A percentile compares a stretch with the other conserved stretches of the same genome.
Evolutionary conservation across 768 basidiomycete species (phyloP).

Genomic region (Lentinula lateritia): DNA sequence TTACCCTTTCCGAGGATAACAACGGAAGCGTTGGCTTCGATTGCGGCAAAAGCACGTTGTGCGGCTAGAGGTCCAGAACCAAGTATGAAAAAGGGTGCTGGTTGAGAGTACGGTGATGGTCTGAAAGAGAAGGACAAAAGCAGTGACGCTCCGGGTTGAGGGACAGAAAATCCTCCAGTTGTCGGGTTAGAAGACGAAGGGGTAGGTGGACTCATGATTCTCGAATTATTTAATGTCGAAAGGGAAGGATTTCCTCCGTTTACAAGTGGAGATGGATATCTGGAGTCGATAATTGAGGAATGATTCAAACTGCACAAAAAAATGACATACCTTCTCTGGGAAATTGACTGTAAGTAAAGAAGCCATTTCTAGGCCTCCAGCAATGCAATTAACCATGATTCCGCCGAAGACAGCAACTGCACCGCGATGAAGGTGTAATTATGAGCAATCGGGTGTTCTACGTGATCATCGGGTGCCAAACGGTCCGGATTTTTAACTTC

Average conservation of each 20-base stretch:
- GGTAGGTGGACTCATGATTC: too few species aligned
- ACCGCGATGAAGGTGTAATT: neutral
- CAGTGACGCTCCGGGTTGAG: constrained; percentile 65
- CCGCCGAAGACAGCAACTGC: neutral
- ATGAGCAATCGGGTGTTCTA: neutral
- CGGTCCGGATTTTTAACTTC: too few species aligned
- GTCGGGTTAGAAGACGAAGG: constrained; percentile 5
- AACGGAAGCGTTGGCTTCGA: constrained; percentile 76
- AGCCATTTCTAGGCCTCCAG: neutral
- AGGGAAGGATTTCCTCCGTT: too few species aligned
- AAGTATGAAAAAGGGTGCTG: constrained; percentile 50
- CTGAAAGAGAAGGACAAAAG: constrained; percentile 68
- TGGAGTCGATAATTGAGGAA: too few species aligned
- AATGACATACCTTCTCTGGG: too few species aligned
- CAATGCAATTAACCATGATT: neutral
- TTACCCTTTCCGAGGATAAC: constrained; percentile 56
- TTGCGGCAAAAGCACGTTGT: constrained; percentile 71
- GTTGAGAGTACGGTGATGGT: constrained; percentile 9
- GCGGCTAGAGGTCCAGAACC: constrained; percentile 81
- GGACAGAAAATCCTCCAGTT: constrained; percentile 27
- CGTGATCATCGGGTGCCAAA: too few species aligned
- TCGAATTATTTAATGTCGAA: too few species aligned
- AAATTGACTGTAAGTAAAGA: too few species aligned
- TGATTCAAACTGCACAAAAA: too few species aligned
- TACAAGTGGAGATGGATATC: too few species aligned